These are phyloP conservation scores for Magnaporthales sp. DNA, from an alignment of 2,329 filamentous ascomycete genomes.

Conservation along the genomic window DNA sequence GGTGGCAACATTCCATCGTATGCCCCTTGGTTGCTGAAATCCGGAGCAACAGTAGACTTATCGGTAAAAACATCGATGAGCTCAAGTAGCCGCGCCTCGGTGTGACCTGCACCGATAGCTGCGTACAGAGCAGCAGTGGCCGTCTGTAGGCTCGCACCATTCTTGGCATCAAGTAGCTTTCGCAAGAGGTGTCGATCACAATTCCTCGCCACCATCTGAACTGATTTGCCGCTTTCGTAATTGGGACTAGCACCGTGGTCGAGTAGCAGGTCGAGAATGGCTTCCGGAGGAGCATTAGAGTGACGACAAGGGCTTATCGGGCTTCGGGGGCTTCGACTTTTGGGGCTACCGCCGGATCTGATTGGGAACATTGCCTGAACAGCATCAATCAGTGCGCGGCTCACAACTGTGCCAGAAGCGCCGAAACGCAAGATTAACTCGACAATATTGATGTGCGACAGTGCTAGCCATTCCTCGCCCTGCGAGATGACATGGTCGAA, in stretches of 20 bases:
- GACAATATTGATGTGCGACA: conserved; percentile 15
- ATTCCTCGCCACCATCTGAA: conserved; percentile 44
- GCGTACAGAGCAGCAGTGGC: conserved; percentile 46
- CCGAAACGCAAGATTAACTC: conserved; percentile 29
- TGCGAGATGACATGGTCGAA: conserved; percentile 12
- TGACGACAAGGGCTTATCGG: not conserved
- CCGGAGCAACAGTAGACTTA: conserved; percentile 6
- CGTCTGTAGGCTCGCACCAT: conserved; percentile 36
- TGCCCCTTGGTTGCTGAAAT: conserved; percentile 10
- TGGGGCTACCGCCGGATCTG: conserved; percentile 32
- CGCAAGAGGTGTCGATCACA: conserved; percentile 40
- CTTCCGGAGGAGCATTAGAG: conserved; percentile 10
- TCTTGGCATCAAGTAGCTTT: conserved; percentile 39
- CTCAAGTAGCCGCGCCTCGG: conserved; percentile 40
- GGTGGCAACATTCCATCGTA: conserved; percentile 34
- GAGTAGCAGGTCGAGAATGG: conserved; percentile 28
- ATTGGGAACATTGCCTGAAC: conserved; percentile 27
- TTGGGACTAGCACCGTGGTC: conserved; percentile 35
- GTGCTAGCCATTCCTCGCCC: conserved; percentile 15
- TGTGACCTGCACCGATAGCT: conserved; percentile 35
- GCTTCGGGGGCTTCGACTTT: conserved; percentile 20
- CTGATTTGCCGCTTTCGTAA: conserved; percentile 40
- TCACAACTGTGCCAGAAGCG: conserved; percentile 34
- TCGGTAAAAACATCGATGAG: conserved; percentile 43
- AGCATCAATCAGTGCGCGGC: conserved; percentile 39